Evolutionary conservation across 257 asterid species (phyloP), one percentile per base, ranked within the genome.

Genomic region (Solanum verrucosum): DNA sequence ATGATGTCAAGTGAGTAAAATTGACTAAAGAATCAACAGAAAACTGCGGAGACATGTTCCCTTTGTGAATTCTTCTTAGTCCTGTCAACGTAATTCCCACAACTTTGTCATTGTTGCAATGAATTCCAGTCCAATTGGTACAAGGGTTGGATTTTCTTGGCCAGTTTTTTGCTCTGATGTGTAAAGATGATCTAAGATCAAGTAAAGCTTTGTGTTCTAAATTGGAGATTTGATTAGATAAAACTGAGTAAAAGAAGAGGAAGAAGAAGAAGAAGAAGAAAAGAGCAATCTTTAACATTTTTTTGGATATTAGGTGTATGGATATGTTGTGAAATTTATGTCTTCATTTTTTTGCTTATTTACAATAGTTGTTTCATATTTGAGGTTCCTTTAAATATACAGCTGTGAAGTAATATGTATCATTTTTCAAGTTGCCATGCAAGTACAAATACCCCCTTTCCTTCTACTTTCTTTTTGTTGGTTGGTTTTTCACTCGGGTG

Each of bases 51-150:
- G 90, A 91, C 6, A 18, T 89, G 49, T 84, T 90, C 14, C 94
- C 98, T 4, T 6, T 0, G 6, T 89, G 89, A 29, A 89, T 95
- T 89, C 97, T 84, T 83, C 89, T 92, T 73, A 94, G 84, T 25
- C 92, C 93, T 23, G 94, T 91, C n/a, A 95, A 90, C 13, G 86
- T 87, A 77, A 94, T 93, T 68, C 88, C 88, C 35, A 59, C 87
- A 14, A 95, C 93, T 31, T 73, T 91, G 5, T 94, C 98, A 38
- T 89, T 87, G 31, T 9, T 29, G 90, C 98, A 95, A 21, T 83
- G 87, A 15, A 95, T 92, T 20, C 98, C 98, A 0, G 94, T 91
- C 98, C 98, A 95, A 60, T 94, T 93, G 60, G 87, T 65, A 73
- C 98, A 95, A 7, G 96, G 98, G 29, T 94, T 91, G 3, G 88